Conservation (phyloP, 805 yeast species). For the Ogataea naganishii region DNA sequence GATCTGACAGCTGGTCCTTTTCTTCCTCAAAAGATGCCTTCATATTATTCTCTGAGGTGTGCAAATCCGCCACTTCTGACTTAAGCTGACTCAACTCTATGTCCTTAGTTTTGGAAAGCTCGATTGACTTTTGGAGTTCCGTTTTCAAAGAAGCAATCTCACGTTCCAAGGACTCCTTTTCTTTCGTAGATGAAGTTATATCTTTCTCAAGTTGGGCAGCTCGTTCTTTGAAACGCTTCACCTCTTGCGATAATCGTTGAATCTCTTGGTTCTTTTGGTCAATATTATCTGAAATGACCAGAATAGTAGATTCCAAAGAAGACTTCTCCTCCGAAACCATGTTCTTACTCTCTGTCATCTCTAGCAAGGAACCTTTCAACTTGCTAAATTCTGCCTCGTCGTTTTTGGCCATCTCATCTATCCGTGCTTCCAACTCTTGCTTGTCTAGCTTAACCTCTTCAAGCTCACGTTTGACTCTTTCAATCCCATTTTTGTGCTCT, state of each 20-base stretch:
- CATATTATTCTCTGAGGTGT: constrained; percentile 6
- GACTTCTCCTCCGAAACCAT: constrained; percentile 23
- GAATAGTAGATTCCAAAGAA: constrained; percentile 22
- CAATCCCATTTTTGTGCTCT: too few species aligned
- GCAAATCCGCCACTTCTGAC: constrained; percentile 10
- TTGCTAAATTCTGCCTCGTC: constrained; percentile 2
- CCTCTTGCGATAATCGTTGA: constrained; percentile 4
- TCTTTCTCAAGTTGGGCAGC: too few species aligned
- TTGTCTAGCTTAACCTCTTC: too few species aligned
- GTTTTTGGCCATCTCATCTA: not conserved
- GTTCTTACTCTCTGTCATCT: constrained; percentile 17
- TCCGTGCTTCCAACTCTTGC: constrained; percentile 1
- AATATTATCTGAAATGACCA: constrained; percentile 24
- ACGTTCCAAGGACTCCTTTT: not conserved
- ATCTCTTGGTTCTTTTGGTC: constrained; percentile 15
- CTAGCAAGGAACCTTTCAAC: constrained; percentile 1
- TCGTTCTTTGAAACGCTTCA: not conserved
- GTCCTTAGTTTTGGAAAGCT: too few species aligned
- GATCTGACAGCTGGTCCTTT: constrained; percentile 10
- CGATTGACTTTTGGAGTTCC: not conserved
- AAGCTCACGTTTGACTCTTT: too few species aligned
- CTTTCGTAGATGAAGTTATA: too few species aligned
- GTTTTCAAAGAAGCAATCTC: not conserved
- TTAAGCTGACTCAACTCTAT: constrained; percentile 13
- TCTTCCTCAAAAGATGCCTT: constrained; percentile 13